Base-by-base conservation (phyloP, 768 basidiomycete species). In the Pisolithus orientalis region DNA sequence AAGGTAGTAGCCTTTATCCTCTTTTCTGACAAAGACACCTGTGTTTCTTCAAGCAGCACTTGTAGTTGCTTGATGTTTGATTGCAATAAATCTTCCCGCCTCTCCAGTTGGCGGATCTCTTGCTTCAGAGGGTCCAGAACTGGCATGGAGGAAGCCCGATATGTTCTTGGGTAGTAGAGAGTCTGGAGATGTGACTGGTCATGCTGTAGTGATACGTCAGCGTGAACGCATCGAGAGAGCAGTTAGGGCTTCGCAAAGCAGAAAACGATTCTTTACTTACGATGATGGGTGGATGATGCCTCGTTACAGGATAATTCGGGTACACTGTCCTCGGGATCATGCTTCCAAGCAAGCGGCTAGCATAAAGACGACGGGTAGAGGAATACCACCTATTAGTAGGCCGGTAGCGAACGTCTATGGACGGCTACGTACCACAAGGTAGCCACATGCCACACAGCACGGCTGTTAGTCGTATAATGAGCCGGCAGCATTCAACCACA, bases 1-100 rank as follows among this genome's bases (percentile, higher is more conserved):
- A 69, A 53, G 49, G 67, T 65, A 46, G 60, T 66, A 10, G 62
- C 65, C 39, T 56, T 66, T 49, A 58, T 59, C 38, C 59, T 55
- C 29, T 53, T 58, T 44, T 45, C 13, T 34, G 58, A 56, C 25
- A 66, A 11, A 13, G 29, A 9, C 1, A 49, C 21, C 14, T 64
- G 62, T 37, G 64, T 38, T 2, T 52, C 31, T 6, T 60, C 53
- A 17, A 66, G 60, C 24, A 31, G 52, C 32, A 54, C 31, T 27
- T 37, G 62, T 29, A 29, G 52, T 2, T 38, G 48, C 4, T 60
- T 48, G 25, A 65, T 62, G 29, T 60, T 47, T 27, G 38, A 43
- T 37, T 66, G 60, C 24, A 60, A 27, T 14, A n/a, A 0, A 24
- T 47, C 52, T 24, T 65, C 62, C 3, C 1, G n/a, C 9, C 57